Evolutionary conservation across 2,329 filamentous ascomycete genomes (phyloP).

Genomic region (Aschersonia sp.): DNA sequence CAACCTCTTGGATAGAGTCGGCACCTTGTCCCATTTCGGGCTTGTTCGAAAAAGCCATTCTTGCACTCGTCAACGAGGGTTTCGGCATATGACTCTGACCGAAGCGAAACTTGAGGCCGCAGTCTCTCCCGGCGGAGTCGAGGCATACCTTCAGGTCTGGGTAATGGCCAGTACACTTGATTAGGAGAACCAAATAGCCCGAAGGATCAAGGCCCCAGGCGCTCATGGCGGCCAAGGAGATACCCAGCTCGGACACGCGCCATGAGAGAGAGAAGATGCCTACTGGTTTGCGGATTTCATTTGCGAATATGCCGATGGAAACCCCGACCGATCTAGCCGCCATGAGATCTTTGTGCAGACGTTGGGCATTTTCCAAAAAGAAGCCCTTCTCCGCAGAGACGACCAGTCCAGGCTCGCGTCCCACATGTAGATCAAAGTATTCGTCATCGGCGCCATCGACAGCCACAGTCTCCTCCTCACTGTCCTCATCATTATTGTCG

Average conservation of each 20-base stretch:
- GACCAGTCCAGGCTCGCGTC: neutral
- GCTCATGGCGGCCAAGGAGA: slow-evolving; percentile 59
- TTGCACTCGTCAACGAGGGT: slow-evolving; percentile 41
- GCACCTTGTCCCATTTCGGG: neutral
- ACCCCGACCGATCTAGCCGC: slow-evolving; percentile 51
- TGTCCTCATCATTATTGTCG: neutral
- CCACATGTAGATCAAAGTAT: slow-evolving; percentile 2
- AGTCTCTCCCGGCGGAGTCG: slow-evolving; percentile 16
- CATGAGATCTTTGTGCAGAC: slow-evolving; percentile 23
- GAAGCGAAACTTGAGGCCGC: slow-evolving; percentile 39
- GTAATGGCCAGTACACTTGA: slow-evolving; percentile 51
- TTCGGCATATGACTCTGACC: slow-evolving; percentile 62
- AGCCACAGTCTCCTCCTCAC: neutral
- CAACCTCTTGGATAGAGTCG: neutral
- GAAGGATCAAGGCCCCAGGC: slow-evolving; percentile 57
- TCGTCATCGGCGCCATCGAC: neutral
- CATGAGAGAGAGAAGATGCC: slow-evolving; percentile 50
- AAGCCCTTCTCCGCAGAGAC: neutral
- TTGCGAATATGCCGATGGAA: slow-evolving; percentile 47
- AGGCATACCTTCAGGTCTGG: slow-evolving; percentile 39
- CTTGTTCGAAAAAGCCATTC: slow-evolving; percentile 28
- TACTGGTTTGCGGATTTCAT: slow-evolving; percentile 25
- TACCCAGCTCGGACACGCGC: slow-evolving; percentile 51
- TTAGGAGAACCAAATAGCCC: slow-evolving; percentile 61
- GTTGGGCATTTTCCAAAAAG: neutral